Percentiles rank a stretch among this genome's conserved stretches.
Conservation (phyloP, 2,329 filamentous ascomycete genomes). For the Mariannaea sp. region DNA sequence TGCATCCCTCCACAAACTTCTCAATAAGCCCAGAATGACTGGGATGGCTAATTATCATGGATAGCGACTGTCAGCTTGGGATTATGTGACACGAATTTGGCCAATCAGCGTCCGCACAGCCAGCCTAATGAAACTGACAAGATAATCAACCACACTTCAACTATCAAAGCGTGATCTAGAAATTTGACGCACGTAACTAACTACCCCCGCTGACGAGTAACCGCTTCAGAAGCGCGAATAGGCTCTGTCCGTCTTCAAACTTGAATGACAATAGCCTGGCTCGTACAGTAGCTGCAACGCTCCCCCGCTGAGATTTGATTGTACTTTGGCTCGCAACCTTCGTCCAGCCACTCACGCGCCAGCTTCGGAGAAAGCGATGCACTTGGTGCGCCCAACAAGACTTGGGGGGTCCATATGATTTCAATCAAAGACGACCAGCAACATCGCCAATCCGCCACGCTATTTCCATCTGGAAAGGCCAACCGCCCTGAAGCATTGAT, state of each 20-base stretch:
- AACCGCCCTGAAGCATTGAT: constrained; percentile 28
- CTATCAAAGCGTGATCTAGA: constrained; percentile 24
- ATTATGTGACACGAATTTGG: constrained; percentile 20
- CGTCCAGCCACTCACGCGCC: constrained; percentile 27
- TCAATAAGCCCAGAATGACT: constrained; percentile 15
- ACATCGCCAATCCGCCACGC: constrained; percentile 23
- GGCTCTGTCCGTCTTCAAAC: constrained; percentile 11
- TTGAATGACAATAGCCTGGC: constrained; percentile 9
- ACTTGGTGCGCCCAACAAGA: constrained; percentile 21
- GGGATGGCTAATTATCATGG: constrained; percentile 18
- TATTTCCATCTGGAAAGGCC: constrained; percentile 29
- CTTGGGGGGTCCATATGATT: constrained; percentile 25
- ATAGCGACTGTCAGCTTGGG: constrained; percentile 10
- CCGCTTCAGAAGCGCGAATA: constrained; percentile 15
- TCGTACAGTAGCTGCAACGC: background rate
- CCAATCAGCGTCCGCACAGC: constrained; percentile 15
- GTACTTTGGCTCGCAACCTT: constrained; percentile 21
- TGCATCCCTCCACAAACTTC: constrained; percentile 9
- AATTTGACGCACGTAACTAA: constrained; percentile 25
- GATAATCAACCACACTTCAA: constrained; percentile 1
- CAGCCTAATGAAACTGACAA: constrained; percentile 10
- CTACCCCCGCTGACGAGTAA: constrained; percentile 15
- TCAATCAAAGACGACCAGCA: constrained; percentile 23
- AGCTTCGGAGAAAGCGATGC: constrained; percentile 36
- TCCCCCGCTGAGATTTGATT: constrained; percentile 1